Evolutionary conservation across 805 yeast species (phyloP).

Genomic region (Hanseniaspora valbyensis): DNA sequence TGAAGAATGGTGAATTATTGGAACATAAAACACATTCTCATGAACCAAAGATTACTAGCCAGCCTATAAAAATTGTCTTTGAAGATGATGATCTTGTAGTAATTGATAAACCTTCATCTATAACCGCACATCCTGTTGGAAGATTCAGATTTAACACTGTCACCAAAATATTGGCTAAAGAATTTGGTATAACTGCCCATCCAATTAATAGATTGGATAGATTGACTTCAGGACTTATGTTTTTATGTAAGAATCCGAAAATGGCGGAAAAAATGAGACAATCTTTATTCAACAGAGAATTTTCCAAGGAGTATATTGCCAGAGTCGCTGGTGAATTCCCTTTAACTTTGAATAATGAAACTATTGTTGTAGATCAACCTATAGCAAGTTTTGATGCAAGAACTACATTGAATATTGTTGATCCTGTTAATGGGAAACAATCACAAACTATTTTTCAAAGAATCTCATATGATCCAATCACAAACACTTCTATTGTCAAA

Average conservation of each 20-base stretch:
- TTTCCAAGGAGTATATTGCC: conserved; percentile 75
- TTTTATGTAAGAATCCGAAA: conserved; percentile 68
- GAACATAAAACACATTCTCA: conserved; percentile 74
- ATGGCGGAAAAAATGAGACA: conserved; percentile 68
- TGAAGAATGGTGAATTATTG: conserved; percentile 74
- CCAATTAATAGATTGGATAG: conserved; percentile 85
- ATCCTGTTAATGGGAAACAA: conserved; percentile 38
- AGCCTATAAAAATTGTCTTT: conserved; percentile 51
- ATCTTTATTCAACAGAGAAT: conserved; percentile 62
- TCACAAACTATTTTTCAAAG: conserved; percentile 64
- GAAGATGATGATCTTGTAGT: conserved; percentile 69
- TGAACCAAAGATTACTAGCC: conserved; percentile 68
- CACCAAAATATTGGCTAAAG: conserved; percentile 65
- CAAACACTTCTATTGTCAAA: conserved; percentile 45
- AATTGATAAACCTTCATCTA: conserved; percentile 86
- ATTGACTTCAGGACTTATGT: conserved; percentile 86
- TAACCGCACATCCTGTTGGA: conserved; percentile 95
- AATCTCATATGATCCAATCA: conserved; percentile 49
- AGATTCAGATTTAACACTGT: conserved; percentile 63
- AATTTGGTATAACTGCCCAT: conserved; percentile 56
- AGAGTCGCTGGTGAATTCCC: conserved; percentile 84
- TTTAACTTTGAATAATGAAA: conserved; percentile 23
- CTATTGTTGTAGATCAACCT: conserved; percentile 53
- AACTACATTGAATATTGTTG: conserved; percentile 52
- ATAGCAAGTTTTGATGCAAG: conserved; percentile 63